Conservation (phyloP, 1,284 basidiomycete species). For the Moesziomyces antarcticus region DNA sequence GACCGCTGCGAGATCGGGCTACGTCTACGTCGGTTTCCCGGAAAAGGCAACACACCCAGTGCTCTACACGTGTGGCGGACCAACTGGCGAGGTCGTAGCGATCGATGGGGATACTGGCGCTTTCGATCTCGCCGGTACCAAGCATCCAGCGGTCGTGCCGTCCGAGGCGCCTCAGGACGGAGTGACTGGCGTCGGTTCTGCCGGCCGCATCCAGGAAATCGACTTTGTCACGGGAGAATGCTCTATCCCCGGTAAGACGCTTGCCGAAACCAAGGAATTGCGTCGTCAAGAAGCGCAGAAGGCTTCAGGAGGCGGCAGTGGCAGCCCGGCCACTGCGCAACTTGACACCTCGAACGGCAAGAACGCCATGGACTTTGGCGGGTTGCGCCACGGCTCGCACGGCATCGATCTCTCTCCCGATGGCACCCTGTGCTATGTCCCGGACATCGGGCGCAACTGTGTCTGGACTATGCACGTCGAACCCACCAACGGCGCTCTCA, state of each 20-base stretch:
- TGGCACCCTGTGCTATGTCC: constrained; percentile 18
- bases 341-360: constrained; percentile 34
- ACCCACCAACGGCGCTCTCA: constrained; percentile 50
- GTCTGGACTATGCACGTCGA: constrained; percentile 68
- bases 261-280: constrained; percentile 16
- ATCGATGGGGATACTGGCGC: constrained; percentile 62
- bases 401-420: constrained; percentile 33
- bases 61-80: constrained; percentile 69
- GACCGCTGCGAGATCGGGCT: constrained; percentile 47
- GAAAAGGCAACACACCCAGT: constrained; percentile 41
- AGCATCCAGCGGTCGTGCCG: constrained; percentile 16
- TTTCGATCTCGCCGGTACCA: constrained; percentile 41
- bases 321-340: constrained; percentile 3
- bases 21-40: constrained; percentile 46
- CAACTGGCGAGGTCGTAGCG: constrained; percentile 68
- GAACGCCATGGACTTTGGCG: constrained; percentile 53
- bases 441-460: constrained; percentile 68
- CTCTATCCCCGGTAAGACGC: constrained; percentile 41
- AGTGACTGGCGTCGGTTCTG: constrained; percentile 25
- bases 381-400: constrained; percentile 46
- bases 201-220: constrained; percentile 59
- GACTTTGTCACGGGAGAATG: constrained; percentile 56
- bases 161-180: constrained; percentile 14
- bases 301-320: not conserved
- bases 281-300: constrained; percentile 4